Evolutionary conservation across 805 yeast species (phyloP).

Genomic region (Candida coquimbonensis): DNA sequence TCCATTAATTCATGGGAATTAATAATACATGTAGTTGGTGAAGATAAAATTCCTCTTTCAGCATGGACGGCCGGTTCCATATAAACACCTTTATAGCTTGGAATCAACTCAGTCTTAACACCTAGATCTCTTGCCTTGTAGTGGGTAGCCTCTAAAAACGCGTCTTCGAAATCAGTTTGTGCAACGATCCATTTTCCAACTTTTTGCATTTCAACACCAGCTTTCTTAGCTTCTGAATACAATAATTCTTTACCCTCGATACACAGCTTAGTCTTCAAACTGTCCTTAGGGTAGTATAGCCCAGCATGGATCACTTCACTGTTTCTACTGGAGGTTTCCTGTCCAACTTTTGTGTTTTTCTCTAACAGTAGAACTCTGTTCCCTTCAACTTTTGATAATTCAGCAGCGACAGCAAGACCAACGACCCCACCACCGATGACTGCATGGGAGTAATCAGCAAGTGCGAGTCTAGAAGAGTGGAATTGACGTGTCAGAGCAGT

Average conservation of each 20-base stretch:
- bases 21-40: constrained; percentile 81
- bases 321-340: constrained; percentile 83
- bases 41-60: constrained; percentile 49
- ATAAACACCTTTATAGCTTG: constrained; percentile 34
- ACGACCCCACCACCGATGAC: constrained; percentile 83
- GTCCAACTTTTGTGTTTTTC: constrained; percentile 56
- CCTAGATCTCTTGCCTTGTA: constrained; percentile 42
- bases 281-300: constrained; percentile 64
- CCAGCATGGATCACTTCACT: constrained; percentile 95
- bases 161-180: constrained; percentile 57
- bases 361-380: constrained; percentile 62
- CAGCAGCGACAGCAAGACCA: constrained; percentile 76
- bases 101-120: constrained; percentile 53
- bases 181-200: constrained; percentile 91
- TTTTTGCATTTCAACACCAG: constrained; percentile 48
- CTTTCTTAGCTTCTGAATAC: constrained; percentile 37
- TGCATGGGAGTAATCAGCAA: constrained; percentile 56
- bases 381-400: constrained; percentile 40
- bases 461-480: constrained; percentile 5
- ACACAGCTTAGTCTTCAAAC: constrained; percentile 65
- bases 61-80: constrained; percentile 68
- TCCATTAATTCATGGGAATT: constrained; percentile 73
- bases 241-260: constrained; percentile 66
- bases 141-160: constrained; percentile 48
- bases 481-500: constrained; percentile 5